Conservation (phyloP, 2,329 filamentous ascomycete species). For the Neoscytalidium dimidiatum region DNA sequence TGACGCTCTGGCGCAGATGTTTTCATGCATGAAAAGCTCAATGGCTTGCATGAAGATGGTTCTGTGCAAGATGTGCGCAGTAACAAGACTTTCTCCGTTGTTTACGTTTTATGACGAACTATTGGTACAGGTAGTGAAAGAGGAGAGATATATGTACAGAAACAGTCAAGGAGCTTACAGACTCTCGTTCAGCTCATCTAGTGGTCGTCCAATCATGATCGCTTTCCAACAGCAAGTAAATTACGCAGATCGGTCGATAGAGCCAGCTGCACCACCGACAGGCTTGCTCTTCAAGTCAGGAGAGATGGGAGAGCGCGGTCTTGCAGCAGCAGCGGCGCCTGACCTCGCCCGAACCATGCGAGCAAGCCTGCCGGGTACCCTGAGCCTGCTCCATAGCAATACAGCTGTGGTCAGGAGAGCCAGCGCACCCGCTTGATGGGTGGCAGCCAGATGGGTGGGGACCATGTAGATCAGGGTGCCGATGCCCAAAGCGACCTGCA, state of each 20-base stretch:
- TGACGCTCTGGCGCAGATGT: no score
- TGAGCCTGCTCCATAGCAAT: conserved; percentile 14
- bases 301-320: conserved; percentile 5
- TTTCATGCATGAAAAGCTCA: no score
- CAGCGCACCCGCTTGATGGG: conserved; percentile 89
- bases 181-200: background rate
- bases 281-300: conserved; percentile 7
- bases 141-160: background rate
- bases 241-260: background rate
- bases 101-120: no score
- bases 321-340: background rate
- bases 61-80: no score
- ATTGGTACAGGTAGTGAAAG: background rate
- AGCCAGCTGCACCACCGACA: background rate
- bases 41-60: no score
- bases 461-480: conserved; percentile 92
- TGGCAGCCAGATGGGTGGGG: conserved; percentile 80
- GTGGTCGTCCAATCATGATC: background rate
- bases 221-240: background rate
- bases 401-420: conserved; percentile 66
- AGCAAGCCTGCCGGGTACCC: conserved; percentile 1
- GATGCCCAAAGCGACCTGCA: conserved; percentile 88
- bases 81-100: no score
- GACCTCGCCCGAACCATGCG: background rate
- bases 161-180: background rate